These are phyloP conservation scores for Aspergillus sergii DNA, from an alignment of 2,329 filamentous ascomycete genomes.

Conservation along the genomic window DNA sequence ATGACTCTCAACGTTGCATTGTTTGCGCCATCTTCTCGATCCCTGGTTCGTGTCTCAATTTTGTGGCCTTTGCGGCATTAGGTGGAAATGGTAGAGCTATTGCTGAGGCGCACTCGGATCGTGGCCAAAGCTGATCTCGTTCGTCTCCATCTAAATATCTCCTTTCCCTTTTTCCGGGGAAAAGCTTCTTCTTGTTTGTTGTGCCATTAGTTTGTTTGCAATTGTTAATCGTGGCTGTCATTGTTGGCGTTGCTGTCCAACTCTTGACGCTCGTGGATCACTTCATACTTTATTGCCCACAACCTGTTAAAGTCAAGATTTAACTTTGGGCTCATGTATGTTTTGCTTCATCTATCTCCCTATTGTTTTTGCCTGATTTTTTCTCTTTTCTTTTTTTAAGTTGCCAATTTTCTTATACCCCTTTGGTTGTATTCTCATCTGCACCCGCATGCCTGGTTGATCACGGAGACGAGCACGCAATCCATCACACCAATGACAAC, in stretches of 20 bases:
- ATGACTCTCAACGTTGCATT: slow-evolving; percentile 34
- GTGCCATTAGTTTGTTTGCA: neutral
- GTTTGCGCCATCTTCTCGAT: slow-evolving; percentile 35
- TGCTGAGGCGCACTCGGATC: slow-evolving; percentile 7
- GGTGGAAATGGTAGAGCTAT: slow-evolving; percentile 16
- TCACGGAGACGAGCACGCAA: slow-evolving; percentile 37
- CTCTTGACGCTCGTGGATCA: neutral
- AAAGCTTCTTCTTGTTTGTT: slow-evolving; percentile 9
- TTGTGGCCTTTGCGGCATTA: slow-evolving; percentile 16
- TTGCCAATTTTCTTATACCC: neutral
- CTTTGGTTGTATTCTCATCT: neutral
- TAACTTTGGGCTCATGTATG: neutral
- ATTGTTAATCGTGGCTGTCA: neutral
- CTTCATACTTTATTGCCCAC: neutral
- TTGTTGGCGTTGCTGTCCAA: neutral
- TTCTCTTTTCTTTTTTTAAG: slow-evolving; percentile 8
- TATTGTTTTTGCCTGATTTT: neutral
- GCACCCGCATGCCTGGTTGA: slow-evolving; percentile 17
- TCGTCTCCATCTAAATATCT: neutral
- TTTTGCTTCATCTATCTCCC: neutral
- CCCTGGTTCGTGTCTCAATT: slow-evolving; percentile 30
- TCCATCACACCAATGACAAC: slow-evolving; percentile 37
- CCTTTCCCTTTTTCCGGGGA: slow-evolving; percentile 14
- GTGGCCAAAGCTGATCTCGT: neutral
- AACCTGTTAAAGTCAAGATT: neutral